phyloP scores from a whole-genome alignment of 495 filamentous ascomycete species.

The Neurospora tetraspora region DNA sequence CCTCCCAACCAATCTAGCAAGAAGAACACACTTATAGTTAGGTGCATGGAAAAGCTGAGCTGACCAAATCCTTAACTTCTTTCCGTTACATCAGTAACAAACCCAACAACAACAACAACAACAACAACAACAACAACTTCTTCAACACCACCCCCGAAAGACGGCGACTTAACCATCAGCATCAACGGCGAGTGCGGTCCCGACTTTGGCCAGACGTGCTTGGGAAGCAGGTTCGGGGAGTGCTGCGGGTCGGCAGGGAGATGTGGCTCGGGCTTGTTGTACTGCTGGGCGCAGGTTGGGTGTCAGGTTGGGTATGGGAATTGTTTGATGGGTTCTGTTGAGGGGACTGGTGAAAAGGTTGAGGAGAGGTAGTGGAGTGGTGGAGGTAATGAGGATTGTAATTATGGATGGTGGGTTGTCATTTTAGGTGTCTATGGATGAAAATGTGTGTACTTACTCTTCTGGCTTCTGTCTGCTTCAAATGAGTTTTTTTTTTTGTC shows the following conservation, averaged over 20 bases:
- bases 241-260: slow-evolving; percentile 26
- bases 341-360: background rate
- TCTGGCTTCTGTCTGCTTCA: background rate
- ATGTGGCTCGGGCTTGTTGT: slow-evolving; percentile 19
- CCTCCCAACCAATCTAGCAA: background rate
- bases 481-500: too few species aligned
- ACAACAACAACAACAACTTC: background rate
- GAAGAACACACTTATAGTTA: background rate
- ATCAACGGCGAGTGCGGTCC: slow-evolving; percentile 14
- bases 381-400: background rate
- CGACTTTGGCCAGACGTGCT: slow-evolving; percentile 22
- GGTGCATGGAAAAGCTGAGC: background rate
- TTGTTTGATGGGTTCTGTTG: slow-evolving; percentile 5
- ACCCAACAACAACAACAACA: background rate
- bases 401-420: background rate
- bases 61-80: background rate
- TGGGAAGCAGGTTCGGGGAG: slow-evolving; percentile 22
- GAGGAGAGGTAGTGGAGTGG: background rate
- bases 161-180: slow-evolving; percentile 3
- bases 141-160: background rate
- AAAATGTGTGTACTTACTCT: background rate
- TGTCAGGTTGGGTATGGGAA: slow-evolving; percentile 20
- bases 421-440: background rate
- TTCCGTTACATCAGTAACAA: background rate
- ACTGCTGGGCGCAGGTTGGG: slow-evolving; percentile 15